These are phyloP conservation scores for Penicillium riverlandense DNA, from an alignment of 495 filamentous ascomycete species.

Conservation along the genomic window DNA sequence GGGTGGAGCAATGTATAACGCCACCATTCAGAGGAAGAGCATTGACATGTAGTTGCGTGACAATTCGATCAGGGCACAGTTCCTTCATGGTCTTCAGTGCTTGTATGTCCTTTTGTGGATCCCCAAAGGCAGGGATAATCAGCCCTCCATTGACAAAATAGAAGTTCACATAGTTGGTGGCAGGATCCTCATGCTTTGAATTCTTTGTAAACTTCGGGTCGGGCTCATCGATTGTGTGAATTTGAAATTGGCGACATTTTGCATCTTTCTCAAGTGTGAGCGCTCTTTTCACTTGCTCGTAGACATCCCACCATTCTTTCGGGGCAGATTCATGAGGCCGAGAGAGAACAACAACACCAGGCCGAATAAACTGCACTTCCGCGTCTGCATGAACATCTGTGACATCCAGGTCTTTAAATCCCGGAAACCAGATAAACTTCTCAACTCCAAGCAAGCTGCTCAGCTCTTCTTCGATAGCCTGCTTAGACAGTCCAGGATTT, in stretches of 20 bases:
- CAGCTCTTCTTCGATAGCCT: constrained; percentile 13
- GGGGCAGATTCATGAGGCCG: constrained; percentile 4
- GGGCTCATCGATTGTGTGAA: constrained; percentile 12
- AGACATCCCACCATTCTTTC: constrained; percentile 4
- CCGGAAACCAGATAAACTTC: constrained; percentile 22
- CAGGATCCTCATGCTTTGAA: constrained; percentile 6
- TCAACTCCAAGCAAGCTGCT: constrained; percentile 8
- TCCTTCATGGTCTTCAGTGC: constrained; percentile 6
- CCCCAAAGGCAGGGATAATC: constrained; percentile 17
- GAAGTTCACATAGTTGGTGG: constrained; percentile 19
- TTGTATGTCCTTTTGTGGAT: constrained; percentile 5
- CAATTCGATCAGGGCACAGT: constrained; percentile 7
- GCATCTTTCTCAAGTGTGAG: constrained; percentile 9
- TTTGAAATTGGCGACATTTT: constrained; percentile 8
- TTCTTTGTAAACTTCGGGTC: constrained; percentile 3
- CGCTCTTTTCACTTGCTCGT: constrained; percentile 7
- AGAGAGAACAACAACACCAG: constrained; percentile 14
- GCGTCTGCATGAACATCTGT: constrained; percentile 19
- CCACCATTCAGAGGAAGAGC: constrained; percentile 10
- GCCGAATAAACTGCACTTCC: constrained; percentile 10
- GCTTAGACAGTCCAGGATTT: constrained; percentile 8
- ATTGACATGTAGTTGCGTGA: constrained; percentile 3
- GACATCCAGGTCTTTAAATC: constrained; percentile 9
- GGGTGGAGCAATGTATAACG: constrained; percentile 16
- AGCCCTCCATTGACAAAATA: constrained; percentile 19